Conservation (phyloP, 1,284 basidiomycete species). For the Puccinia novopanici region DNA sequence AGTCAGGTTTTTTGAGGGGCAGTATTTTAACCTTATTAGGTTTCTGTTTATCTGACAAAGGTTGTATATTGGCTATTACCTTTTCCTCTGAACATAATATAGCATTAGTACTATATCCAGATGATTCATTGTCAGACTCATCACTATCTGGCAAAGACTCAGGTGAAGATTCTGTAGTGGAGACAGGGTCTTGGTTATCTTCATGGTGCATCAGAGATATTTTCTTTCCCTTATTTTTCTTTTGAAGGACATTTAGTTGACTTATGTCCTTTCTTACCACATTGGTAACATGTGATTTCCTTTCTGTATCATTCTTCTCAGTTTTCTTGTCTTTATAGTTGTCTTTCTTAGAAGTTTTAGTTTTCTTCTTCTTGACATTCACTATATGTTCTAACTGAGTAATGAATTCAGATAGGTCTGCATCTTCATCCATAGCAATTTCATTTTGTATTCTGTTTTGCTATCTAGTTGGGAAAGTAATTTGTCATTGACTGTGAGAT, state of each 20-base stretch:
- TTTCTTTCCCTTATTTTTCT: not conserved
- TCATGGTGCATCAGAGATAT: not conserved
- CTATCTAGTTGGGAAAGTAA: not conserved
- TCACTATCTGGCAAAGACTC: not conserved
- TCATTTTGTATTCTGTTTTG: not conserved
- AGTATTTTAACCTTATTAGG: not conserved
- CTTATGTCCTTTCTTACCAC: constrained; percentile 5
- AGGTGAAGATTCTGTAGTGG: not conserved
- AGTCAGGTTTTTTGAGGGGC: not conserved
- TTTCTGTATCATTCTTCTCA: not conserved
- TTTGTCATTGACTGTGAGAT: not conserved
- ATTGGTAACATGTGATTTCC: not conserved
- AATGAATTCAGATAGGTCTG: not conserved
- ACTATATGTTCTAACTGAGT: not conserved
- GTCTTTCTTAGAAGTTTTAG: not conserved
- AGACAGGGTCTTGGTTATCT: not conserved
- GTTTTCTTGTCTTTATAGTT: not conserved
- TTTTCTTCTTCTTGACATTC: not conserved
- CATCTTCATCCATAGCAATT: not conserved
- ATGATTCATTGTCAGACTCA: not conserved
- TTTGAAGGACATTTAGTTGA: not conserved
- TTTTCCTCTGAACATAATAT: not conserved
- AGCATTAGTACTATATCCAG: not conserved
- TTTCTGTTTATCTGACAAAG: not conserved
- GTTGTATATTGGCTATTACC: not conserved